Evolutionary conservation across 2,329 filamentous ascomycete genomes (phyloP).

Genomic region (Diaporthe sp.): DNA sequence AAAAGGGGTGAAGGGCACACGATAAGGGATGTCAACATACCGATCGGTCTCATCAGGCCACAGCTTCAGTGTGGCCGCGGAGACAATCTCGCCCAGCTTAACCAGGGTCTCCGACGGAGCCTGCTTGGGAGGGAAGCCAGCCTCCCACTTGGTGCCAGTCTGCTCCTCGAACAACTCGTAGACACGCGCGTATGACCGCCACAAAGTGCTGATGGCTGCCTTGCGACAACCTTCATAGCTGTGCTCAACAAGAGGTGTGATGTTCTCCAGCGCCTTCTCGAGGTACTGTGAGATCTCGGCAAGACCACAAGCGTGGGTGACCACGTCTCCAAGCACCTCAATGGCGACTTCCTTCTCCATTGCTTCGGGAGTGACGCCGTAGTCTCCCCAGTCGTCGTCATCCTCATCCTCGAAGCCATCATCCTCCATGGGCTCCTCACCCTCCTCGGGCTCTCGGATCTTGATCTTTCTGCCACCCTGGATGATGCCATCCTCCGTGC

Average conservation of each 20-base stretch:
- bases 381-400: constrained; percentile 84
- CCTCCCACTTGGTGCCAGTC: constrained; percentile 85
- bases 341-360: constrained; percentile 98
- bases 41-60: constrained; percentile 94
- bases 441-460: constrained; percentile 72
- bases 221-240: constrained; percentile 94
- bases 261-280: constrained; percentile 86
- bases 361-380: constrained; percentile 89
- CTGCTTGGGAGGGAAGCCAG: constrained; percentile 86
- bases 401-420: constrained; percentile 70
- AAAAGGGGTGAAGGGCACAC: constrained; percentile 30
- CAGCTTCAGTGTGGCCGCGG: constrained; percentile 84
- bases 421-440: constrained; percentile 72
- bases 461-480: constrained; percentile 89
- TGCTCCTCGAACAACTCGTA: constrained; percentile 89
- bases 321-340: constrained; percentile 93
- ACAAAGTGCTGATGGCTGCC: constrained; percentile 89
- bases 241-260: constrained; percentile 87
- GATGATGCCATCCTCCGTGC: constrained; percentile 74
- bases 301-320: constrained; percentile 85
- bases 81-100: constrained; percentile 88
- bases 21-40: constrained; percentile 70
- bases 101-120: constrained; percentile 83
- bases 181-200: constrained; percentile 92
- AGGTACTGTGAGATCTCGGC: constrained; percentile 83